Base-by-base conservation (phyloP, 768 basidiomycete species). In the Pholiota microspora region DNA sequence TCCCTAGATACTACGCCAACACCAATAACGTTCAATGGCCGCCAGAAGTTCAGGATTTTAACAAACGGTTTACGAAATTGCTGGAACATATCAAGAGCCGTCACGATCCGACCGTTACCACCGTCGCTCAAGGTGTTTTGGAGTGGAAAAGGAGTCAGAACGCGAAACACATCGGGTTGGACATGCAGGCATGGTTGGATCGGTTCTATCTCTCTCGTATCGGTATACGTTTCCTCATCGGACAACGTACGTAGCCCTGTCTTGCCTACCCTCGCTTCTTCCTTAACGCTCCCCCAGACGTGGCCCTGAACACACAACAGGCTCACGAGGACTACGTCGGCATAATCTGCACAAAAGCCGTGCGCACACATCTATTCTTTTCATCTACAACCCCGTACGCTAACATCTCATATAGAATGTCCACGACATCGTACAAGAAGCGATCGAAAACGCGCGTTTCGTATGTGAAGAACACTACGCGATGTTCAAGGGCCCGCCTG, bases 91-190 rank as follows among this genome's bases (percentile, higher is more conserved):
- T 99, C 78, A 99, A 99, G 75, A 83, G 79, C 53, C 79, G 97
- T 9, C 97, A 99, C 71, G 96, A 98, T 65, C 96, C 96, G 0
- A 98, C 97, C 0, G 97, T 98, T 7, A 95, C 96, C 5, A 97
- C 95, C 7, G 91, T 98, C 53, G 94, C 92, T 0, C 94, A 96
- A 70, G 96, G 96, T 45, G 90, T 99, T 3, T 76, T 98, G 55
- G 96, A 99, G 68, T 98, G 94, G 94, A 98, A 98, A 67, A 79
- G 84, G 29, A 77, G 74, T 54, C 83, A 83, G 66, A 84, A 87
- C 44, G 79, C 82, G 12, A 80, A 76, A 29, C 78, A 83, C 46
- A 92, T 94, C 46, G 90, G 89, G 13, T 75, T 87, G 32, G 92
- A 94, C 62, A 89, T 99, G 49, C 96, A 98, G 69, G 85, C 87